Evolutionary conservation across 2,329 filamentous ascomycete genomes (phyloP).

Genomic region (Claviceps africana): DNA sequence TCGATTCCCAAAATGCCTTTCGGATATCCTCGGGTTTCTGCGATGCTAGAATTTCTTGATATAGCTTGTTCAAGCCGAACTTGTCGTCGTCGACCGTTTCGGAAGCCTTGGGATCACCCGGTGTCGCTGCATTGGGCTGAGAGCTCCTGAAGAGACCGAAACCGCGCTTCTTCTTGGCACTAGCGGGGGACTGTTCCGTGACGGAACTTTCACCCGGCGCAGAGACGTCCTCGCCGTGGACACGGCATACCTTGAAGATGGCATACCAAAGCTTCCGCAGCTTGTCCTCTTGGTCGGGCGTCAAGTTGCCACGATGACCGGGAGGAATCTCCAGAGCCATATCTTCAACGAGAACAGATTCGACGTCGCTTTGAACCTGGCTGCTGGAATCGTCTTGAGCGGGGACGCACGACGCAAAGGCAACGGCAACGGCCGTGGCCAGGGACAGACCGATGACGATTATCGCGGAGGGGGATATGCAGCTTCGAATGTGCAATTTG

Average conservation of each 20-base stretch:
- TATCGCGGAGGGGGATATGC: background rate
- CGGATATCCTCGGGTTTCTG: constrained; percentile 67
- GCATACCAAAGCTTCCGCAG: constrained; percentile 74
- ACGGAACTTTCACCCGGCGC: constrained; percentile 4
- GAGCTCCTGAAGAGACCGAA: constrained; percentile 51
- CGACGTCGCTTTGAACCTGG: background rate
- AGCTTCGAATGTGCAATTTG: background rate
- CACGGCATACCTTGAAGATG: constrained; percentile 62
- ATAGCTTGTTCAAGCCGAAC: constrained; percentile 79
- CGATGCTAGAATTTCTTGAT: constrained; percentile 65
- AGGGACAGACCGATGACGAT: constrained; percentile 3
- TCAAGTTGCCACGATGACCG: constrained; percentile 75
- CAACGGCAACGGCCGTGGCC: constrained; percentile 1
- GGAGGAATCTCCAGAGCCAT: constrained; percentile 37
- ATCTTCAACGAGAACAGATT: constrained; percentile 5
- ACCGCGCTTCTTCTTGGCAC: constrained; percentile 58
- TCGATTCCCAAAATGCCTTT: constrained; percentile 77
- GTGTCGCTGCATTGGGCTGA: constrained; percentile 18
- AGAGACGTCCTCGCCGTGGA: constrained; percentile 22
- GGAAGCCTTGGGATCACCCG: constrained; percentile 20
- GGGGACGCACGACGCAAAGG: constrained; percentile 3
- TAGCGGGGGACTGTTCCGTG: constrained; percentile 25
- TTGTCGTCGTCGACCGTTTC: constrained; percentile 64
- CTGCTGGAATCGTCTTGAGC: background rate
- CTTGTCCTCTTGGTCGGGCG: constrained; percentile 77